Conservation (phyloP, 176 grass and related monocot species). For the Oryza brachyantha region DNA sequence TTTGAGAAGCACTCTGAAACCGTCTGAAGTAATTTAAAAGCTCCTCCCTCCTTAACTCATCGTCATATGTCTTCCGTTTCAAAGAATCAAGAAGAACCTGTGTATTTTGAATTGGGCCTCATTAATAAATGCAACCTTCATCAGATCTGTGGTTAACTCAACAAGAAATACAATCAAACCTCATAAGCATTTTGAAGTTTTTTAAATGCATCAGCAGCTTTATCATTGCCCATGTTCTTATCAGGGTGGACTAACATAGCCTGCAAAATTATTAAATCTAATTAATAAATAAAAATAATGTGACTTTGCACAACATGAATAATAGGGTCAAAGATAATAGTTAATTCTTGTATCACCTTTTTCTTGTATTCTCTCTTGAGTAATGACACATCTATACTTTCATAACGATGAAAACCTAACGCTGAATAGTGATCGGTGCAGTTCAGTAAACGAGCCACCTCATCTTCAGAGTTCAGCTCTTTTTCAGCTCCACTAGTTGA, state of each 20-base stretch:
- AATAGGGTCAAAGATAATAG: not conserved
- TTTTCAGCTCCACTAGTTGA: conserved; percentile 85
- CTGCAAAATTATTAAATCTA: conserved; percentile 58
- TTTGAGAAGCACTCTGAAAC: conserved; percentile 80
- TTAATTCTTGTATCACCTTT: conserved; percentile 67
- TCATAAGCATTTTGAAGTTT: conserved; percentile 99
- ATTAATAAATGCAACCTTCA: conserved; percentile 17
- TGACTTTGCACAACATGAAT: conserved; percentile 16
- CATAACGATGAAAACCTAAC: conserved; percentile 75
- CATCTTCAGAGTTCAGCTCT: conserved; percentile 84
- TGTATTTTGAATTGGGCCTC: conserved; percentile 31
- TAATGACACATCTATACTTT: conserved; percentile 68
- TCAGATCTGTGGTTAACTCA: not conserved
- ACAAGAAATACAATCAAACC: conserved; percentile 46
- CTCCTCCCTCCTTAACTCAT: conserved; percentile 91
- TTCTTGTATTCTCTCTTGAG: conserved; percentile 99
- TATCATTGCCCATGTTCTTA: conserved; percentile 99
- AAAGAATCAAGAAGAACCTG: conserved; percentile 98
- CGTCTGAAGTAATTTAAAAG: conserved; percentile 81
- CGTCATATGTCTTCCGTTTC: conserved; percentile 95
- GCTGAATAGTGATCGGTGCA: conserved; percentile 94
- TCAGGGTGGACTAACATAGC: conserved; percentile 99
- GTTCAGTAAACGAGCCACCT: conserved; percentile 79
- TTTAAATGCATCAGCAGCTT: conserved; percentile 99
- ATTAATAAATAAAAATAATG: conserved; percentile 17